phyloP scores from a whole-genome alignment of 768 basidiomycete species.

The Pleurotus djamor region DNA sequence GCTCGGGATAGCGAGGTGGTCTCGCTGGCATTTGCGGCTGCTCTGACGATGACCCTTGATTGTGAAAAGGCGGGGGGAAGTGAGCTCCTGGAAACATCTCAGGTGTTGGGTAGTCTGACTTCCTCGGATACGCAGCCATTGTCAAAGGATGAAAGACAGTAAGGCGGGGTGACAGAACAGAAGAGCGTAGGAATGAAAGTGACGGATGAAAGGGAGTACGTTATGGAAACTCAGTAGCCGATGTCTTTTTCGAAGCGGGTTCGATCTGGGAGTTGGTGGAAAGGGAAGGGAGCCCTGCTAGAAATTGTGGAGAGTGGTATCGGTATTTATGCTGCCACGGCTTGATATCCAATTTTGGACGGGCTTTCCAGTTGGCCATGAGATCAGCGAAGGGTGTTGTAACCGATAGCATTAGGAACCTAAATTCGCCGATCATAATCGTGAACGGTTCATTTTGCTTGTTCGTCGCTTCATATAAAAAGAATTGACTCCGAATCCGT shows the following conservation, averaged over 20 bases:
- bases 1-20: conserved; percentile 2
- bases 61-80: conserved; percentile 2
- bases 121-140: conserved; percentile 2
- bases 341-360: conserved; percentile 2
- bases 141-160: not conserved
- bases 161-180: not conserved
- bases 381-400: conserved; percentile 6
- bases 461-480: not conserved
- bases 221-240: too few species aligned
- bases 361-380: not conserved
- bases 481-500: not conserved
- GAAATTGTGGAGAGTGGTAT: too few species aligned
- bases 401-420: not conserved
- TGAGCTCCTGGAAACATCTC: conserved; percentile 7
- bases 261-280: not conserved
- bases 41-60: not conserved
- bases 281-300: too few species aligned
- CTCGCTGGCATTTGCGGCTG: conserved; percentile 5
- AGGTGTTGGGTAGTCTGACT: conserved; percentile 6
- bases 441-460: not conserved
- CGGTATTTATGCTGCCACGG: conserved; percentile 4
- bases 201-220: too few species aligned
- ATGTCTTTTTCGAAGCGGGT: not conserved
- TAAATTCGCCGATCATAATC: conserved; percentile 8
- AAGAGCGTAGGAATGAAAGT: too few species aligned